Evolutionary conservation across 2,329 filamentous ascomycete genomes (phyloP), one percentile per base, ranked within the genome.

Genomic region (Podosphaera aphanis): DNA sequence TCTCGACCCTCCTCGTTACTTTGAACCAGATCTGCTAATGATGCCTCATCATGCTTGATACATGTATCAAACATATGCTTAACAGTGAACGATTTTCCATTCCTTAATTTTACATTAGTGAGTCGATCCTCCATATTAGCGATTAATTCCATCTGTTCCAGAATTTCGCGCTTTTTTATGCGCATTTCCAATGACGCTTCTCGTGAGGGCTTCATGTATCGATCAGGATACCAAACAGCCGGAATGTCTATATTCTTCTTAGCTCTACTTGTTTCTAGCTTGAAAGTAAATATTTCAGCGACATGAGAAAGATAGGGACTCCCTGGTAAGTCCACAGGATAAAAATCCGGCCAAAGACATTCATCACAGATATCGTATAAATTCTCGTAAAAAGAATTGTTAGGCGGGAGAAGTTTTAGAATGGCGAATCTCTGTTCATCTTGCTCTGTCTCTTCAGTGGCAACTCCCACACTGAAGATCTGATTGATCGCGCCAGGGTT

Each of bases 261-360:
- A 1, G 64, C 66, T 13, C 8, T 42, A 2, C 61, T 62, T 15
- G 61, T 59, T 16, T 53, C 52, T 11, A 74, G 54, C 38, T 64
- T 63, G 33, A 74, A 60, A 6, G 64, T 63, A 20, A 74, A 51
- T 2, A 73, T 62, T n/a, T 73, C 68, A 3, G 66, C 67, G 20
- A 60, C 51, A 40, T 57, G 55, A 19, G 51, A 52, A n/a, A 61
- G 48, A 44, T 56, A 61, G 16, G 59, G 51, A 25, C 53, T 53
- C 16, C 49, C 43, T 1, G 46, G 42, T 6, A 56, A 31, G 10
- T 56, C 50, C 7, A 52, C 35, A 7, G 52, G 47, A 16, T 46
- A 15, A 10, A 49, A 43, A 27, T 43, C 25, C 5, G 48, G 49
- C 59, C 59, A 61, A 19, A 61, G 47, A 23, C 50, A 49, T 25